Evolutionary conservation across 2,329 filamentous ascomycete species (phyloP).

Genomic region (Fusarium guadeloupense): DNA sequence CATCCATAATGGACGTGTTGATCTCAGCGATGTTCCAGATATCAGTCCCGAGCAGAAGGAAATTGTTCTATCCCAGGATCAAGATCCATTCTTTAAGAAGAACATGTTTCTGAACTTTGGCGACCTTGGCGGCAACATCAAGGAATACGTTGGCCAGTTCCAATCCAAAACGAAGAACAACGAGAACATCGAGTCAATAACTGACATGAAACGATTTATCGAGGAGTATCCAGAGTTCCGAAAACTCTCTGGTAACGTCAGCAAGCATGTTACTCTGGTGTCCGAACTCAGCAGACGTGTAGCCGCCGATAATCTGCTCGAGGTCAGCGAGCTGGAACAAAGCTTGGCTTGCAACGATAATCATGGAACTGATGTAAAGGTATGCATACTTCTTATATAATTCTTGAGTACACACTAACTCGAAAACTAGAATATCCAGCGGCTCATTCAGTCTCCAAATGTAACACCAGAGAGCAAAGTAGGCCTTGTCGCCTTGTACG

Average conservation of each 20-base stretch:
- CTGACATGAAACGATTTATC: constrained; percentile 99
- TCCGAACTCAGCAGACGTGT: constrained; percentile 92
- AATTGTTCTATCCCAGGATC: constrained; percentile 94
- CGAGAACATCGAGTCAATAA: constrained; percentile 94
- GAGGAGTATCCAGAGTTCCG: constrained; percentile 99
- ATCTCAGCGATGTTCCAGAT: constrained; percentile 84
- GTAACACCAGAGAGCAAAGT: constrained; percentile 87
- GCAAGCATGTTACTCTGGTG: constrained; percentile 96
- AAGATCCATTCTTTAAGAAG: constrained; percentile 98
- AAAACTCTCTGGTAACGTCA: constrained; percentile 96
- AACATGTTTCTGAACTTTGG: constrained; percentile 99
- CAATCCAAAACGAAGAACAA: constrained; percentile 97
- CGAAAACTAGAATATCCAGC: constrained; percentile 75
- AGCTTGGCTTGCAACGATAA: constrained; percentile 97
- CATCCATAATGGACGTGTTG: constrained; percentile 93
- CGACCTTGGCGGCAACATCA: constrained; percentile 93
- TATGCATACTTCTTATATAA: constrained; percentile 50
- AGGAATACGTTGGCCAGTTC: constrained; percentile 98
- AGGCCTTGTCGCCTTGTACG: constrained; percentile 91
- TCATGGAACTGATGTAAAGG: constrained; percentile 89
- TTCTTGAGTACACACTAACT: constrained; percentile 34
- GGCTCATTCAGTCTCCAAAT: constrained; percentile 80
- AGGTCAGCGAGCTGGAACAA: constrained; percentile 96
- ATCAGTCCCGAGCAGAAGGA: constrained; percentile 88
- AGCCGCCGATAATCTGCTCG: constrained; percentile 85